phyloP scores from a whole-genome alignment of 2,329 filamentous ascomycete genomes.

The Emmonsiellopsis sp. region DNA sequence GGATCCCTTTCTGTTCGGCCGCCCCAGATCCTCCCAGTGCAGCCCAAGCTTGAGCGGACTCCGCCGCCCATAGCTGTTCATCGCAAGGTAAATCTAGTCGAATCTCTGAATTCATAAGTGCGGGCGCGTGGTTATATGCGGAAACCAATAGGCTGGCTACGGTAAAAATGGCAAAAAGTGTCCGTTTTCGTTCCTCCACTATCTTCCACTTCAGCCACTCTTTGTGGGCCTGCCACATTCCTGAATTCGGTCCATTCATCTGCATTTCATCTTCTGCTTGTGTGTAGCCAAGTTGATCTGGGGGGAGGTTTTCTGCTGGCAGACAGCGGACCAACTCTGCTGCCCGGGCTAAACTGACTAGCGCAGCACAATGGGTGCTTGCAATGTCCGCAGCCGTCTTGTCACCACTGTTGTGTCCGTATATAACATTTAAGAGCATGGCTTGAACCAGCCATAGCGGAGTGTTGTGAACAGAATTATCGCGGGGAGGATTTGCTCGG shows the following conservation, averaged over 20 bases:
- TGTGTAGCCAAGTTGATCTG: constrained; percentile 35
- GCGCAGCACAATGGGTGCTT: constrained; percentile 78
- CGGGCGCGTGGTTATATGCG: constrained; percentile 85
- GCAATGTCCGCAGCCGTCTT: constrained; percentile 86
- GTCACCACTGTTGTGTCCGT: constrained; percentile 89
- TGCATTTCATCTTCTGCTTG: constrained; percentile 45
- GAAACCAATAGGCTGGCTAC: constrained; percentile 85
- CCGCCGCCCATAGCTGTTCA: constrained; percentile 80
- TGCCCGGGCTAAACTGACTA: constrained; percentile 83
- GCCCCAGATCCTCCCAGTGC: constrained; percentile 59
- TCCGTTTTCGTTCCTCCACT: constrained; percentile 83
- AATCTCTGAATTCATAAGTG: constrained; percentile 90
- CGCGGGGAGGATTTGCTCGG: constrained; percentile 40
- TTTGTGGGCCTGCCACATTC: constrained; percentile 30
- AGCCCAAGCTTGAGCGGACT: constrained; percentile 72
- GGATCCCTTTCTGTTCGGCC: constrained; percentile 60
- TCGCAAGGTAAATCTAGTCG: constrained; percentile 82
- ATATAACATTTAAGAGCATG: constrained; percentile 93
- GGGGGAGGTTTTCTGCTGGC: constrained; percentile 26
- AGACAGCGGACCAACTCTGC: constrained; percentile 58
- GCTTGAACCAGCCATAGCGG: constrained; percentile 94
- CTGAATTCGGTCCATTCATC: constrained; percentile 45
- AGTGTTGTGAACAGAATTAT: constrained; percentile 60
- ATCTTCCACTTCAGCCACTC: constrained; percentile 87
- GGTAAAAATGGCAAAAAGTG: constrained; percentile 82